Evolutionary conservation across 768 basidiomycete genomes (phyloP).

Genomic region (Serendipita sp.): DNA sequence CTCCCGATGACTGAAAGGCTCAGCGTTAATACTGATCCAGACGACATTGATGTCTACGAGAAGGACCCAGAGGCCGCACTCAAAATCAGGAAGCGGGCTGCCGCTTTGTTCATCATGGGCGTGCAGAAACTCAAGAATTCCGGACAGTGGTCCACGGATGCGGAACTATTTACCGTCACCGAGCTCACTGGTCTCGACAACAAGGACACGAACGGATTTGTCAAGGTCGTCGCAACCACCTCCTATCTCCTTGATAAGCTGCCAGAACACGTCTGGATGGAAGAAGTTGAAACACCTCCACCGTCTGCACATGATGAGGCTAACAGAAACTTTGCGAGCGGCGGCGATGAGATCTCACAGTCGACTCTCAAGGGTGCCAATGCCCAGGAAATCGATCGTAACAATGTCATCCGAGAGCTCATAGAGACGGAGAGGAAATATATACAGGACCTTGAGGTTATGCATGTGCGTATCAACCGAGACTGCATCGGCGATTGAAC

Average conservation of each 20-base stretch:
- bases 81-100: conserved; percentile 76
- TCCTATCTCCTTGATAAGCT: conserved; percentile 68
- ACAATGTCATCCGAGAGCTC: conserved; percentile 74
- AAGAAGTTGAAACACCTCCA: conserved; percentile 27
- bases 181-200: conserved; percentile 68
- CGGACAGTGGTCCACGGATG: conserved; percentile 49
- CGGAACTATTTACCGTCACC: conserved; percentile 69
- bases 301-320: conserved; percentile 16
- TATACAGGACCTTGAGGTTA: conserved; percentile 89
- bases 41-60: conserved; percentile 27
- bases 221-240: conserved; percentile 90
- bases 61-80: conserved; percentile 48
- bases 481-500: conserved; percentile 7
- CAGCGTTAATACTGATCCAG: conserved; percentile 51
- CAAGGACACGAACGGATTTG: conserved; percentile 83
- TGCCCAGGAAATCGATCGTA: conserved; percentile 47
- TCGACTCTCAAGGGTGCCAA: conserved; percentile 9
- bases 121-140: conserved; percentile 48
- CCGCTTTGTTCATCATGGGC: conserved; percentile 83
- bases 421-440: conserved; percentile 93
- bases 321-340: not conserved
- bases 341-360: conserved; percentile 11
- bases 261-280: conserved; percentile 51
- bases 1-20: conserved; percentile 22
- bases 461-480: conserved; percentile 52